Base-by-base conservation (phyloP, 306 rosid genomes). In the Bauhinia variegata region DNA sequence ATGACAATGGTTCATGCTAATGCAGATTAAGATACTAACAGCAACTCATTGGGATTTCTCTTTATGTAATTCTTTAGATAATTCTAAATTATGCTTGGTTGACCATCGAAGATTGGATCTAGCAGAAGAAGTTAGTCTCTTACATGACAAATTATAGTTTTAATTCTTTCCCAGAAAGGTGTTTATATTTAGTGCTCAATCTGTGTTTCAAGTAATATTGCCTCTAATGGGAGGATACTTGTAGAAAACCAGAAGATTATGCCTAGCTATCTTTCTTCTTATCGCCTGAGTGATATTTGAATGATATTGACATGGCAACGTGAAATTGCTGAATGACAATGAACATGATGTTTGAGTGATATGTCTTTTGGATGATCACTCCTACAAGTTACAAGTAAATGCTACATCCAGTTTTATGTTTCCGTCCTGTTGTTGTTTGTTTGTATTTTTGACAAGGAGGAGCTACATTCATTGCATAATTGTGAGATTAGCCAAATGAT, bases 271-370 rank as follows among this genome's bases (percentile, higher is more conserved):
- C n/a, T n/a, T n/a, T n/a, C n/a, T n/a, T n/a, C n/a, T n/a, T n/a
- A n/a, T n/a, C n/a, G n/a, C n/a, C n/a, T n/a, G n/a, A n/a, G n/a
- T n/a, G n/a, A n/a, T n/a, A n/a, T n/a, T n/a, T n/a, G n/a, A n/a
- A n/a, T n/a, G n/a, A n/a, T n/a, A n/a, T 8, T 57, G 14, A 57
- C 5, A 14, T 5, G 47, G 46, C 31, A 57, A 33, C 14, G 2
- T 36, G 63, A 36, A 14, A 15, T 13, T 14, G n/a, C n/a, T 15
- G 43, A 34, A 42, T 28, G 47, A 6, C 6, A 43, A 65, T 4
- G 32, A 65, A 49, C 54, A 65, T 23, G 42, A 57, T 44, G 57
- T 43, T 44, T 50, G 43, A 50, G 18, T 17, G 18, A 31, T 23
- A 23, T 23, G 2, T 23, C 28, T 13, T 62, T 23, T 41, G 44